These are phyloP conservation scores for Phragmites australis DNA, from an alignment of 176 grass and related monocot species.

Conservation along the genomic window DNA sequence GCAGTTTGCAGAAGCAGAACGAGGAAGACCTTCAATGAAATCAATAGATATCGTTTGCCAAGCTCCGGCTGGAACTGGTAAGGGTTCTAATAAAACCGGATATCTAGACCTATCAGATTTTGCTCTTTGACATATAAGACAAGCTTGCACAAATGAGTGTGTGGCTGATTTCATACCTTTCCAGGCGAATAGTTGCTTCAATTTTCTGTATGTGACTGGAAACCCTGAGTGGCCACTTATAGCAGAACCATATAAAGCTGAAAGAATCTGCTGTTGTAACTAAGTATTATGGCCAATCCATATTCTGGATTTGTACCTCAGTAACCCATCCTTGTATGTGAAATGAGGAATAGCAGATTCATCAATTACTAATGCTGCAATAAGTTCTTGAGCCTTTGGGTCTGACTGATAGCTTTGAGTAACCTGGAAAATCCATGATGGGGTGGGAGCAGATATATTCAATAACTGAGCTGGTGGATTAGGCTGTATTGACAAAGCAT, in stretches of 20 bases:
- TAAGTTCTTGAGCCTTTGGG: too few species aligned
- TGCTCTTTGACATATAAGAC: not conserved
- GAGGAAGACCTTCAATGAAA: not conserved
- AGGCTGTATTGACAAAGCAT: not conserved
- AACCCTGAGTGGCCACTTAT: not conserved
- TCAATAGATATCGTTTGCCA: not conserved
- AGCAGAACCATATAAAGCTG: not conserved
- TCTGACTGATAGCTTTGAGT: not conserved
- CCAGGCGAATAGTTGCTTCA: not conserved
- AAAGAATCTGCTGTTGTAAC: not conserved
- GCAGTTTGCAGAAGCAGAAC: not conserved
- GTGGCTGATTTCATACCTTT: not conserved
- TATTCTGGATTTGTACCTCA: not conserved
- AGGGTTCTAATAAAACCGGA: not conserved
- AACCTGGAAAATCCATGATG: not conserved
- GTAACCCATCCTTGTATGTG: not conserved
- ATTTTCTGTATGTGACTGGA: not conserved
- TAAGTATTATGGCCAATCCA: not conserved
- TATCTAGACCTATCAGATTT: not conserved
- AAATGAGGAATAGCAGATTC: not conserved
- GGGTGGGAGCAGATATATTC: not conserved
- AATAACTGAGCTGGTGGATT: rapidly evolving
- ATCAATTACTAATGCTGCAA: too few species aligned
- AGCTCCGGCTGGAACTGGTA: not conserved
- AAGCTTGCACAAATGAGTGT: not conserved